A percentile compares a stretch with the other conserved stretches of the same genome.
Evolutionary conservation across 345 rosid species (phyloP).

Genomic region (Cardamine resedifolia): DNA sequence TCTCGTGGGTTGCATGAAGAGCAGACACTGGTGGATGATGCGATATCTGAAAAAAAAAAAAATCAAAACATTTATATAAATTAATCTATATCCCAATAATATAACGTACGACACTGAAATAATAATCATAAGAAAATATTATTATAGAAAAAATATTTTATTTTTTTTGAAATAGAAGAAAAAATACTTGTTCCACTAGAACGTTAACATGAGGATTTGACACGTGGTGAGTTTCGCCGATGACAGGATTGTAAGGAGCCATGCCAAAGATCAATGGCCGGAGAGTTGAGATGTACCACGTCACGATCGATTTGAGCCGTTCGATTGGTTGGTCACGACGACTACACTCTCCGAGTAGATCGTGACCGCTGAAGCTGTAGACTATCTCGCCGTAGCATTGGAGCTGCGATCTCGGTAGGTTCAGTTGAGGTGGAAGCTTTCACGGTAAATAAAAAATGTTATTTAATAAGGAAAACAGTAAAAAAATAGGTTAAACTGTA

Average conservation of each 20-base stretch:
- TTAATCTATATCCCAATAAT: background rate
- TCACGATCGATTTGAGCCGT: slow-evolving; percentile 54
- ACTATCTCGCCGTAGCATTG: slow-evolving; percentile 70
- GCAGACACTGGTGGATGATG: slow-evolving; percentile 89
- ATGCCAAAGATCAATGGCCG: slow-evolving; percentile 64
- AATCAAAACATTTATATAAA: background rate
- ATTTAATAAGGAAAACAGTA: background rate
- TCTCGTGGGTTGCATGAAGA: slow-evolving; percentile 76
- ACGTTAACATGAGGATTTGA: slow-evolving; percentile 64
- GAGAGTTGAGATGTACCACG: slow-evolving; percentile 65
- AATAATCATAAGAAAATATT: background rate
- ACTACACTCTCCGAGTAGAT: slow-evolving; percentile 48
- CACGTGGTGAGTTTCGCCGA: slow-evolving; percentile 94
- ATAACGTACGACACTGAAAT: background rate
- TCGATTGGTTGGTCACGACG: slow-evolving; percentile 48
- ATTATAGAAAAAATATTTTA: background rate
- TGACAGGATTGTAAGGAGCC: slow-evolving; percentile 79
- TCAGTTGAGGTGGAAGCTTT: slow-evolving; percentile 71
- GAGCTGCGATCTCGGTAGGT: slow-evolving; percentile 81
- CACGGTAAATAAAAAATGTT: background rate
- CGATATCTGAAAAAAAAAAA: slow-evolving; percentile 54
- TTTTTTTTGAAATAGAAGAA: too few species aligned
- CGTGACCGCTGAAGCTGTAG: slow-evolving; percentile 50
- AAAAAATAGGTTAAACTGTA: background rate
- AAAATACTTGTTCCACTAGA: slow-evolving; percentile 55